These are phyloP conservation scores for Panicum hallii DNA, from an alignment of 202 grass and related monocot genomes.

Conservation along the genomic window DNA sequence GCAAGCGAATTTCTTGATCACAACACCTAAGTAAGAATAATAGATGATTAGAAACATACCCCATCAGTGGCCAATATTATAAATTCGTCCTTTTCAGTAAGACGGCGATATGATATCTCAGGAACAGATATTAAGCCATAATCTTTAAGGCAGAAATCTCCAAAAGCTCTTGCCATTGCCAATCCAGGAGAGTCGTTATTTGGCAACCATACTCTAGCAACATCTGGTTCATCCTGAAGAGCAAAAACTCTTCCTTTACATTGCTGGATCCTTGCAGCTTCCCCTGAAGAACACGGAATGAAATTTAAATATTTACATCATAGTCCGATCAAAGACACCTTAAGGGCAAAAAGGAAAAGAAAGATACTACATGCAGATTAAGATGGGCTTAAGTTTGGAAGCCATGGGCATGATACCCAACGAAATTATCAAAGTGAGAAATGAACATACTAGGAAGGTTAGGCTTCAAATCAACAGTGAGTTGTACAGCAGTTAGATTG, in stretches of 20 bases:
- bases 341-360: not conserved
- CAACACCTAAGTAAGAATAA: conserved; percentile 2
- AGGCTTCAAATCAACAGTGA: conserved; percentile 99
- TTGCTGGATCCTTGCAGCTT: conserved; percentile 91
- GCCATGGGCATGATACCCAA: not conserved
- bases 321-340: conserved; percentile 10
- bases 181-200: conserved; percentile 96
- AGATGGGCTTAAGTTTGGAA: conserved; percentile 10
- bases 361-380: not conserved
- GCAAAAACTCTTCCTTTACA: conserved; percentile 98
- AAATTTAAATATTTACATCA: conserved; percentile 24
- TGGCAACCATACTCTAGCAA: conserved; percentile 96
- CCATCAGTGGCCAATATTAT: conserved; percentile 95
- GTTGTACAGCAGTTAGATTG: conserved; percentile 90
- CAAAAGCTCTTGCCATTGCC: conserved; percentile 99
- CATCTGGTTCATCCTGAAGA: conserved; percentile 99
- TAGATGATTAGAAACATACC: conserved; percentile 62
- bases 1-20: not conserved
- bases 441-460: conserved; percentile 90
- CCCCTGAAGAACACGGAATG: conserved; percentile 62
- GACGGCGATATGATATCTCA: conserved; percentile 78
- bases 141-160: conserved; percentile 99
- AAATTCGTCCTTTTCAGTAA: conserved; percentile 92
- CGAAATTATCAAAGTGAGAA: conserved; percentile 28
- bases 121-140: conserved; percentile 99